Evolutionary conservation across 768 basidiomycete genomes (phyloP), one percentile per base, ranked within the genome.

Genomic region (Cystobasidiopsis lactophilus): DNA sequence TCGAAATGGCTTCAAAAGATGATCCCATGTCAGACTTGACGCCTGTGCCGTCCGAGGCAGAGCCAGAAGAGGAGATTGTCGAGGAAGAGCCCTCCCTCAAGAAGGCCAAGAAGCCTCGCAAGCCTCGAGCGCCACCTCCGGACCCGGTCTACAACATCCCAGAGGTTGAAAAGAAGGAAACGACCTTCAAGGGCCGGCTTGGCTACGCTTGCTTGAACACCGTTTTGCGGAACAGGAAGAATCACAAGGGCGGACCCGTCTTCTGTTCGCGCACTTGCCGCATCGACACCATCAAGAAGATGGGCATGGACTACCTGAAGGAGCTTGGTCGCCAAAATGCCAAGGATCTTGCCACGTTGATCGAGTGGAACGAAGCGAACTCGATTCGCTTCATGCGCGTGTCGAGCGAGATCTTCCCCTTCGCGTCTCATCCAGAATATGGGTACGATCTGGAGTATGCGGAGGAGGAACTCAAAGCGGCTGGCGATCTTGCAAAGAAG

Each of bases 361-460:
- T 62, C 48, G 45, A 66, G 67, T 93, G 88, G 88, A 93, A 91
- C 62, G 86, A 85, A 64, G 73, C 74, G 45, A 83, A 91, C 74
- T 71, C 77, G 44, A 86, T 91, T 51, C 75, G 74, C n/a, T 91
- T 88, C 66, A 75, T 89, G 68, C 75, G 86, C 41, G 64, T 91
- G 58, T 88, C 85, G 0, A 85, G 84, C 7, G 83, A 86, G 58
- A 79, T 93, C 75, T 91, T 93, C 66, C 86, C 88, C 1, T 93
- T 80, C 60, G 85, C 86, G 0, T 82, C 81, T 1, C 89, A 95
- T 59, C 71, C 68, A 18, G 72, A 71, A 19, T 75, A 85, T 60
- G 85, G 85, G 0, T 93, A 95, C 65, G 73, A 77, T 16, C 72
- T 95, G 24, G 73, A 75, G 7, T 88, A 82, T 54, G 85, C 82